Percentiles rank a stretch among this genome's conserved stretches.
Conservation (phyloP, 73 alveolate genomes). For the Loxodes magnus region DNA sequence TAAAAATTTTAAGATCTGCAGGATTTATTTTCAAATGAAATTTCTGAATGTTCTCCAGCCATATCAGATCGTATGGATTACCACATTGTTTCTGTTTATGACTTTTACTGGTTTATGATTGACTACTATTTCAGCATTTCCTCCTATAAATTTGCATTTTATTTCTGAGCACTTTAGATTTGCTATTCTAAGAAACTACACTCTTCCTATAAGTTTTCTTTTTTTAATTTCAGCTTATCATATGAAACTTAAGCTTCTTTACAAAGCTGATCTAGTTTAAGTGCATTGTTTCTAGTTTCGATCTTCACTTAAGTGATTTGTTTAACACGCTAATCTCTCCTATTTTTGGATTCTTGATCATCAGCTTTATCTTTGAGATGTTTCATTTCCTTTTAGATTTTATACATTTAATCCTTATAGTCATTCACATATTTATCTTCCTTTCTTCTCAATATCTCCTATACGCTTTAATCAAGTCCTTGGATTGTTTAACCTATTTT, state of each 20-base stretch:
- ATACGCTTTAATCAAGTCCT: too few species aligned
- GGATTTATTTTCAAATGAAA: not conserved
- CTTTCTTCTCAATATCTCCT: too few species aligned
- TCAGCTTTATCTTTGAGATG: slow-evolving; percentile 35
- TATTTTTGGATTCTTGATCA: slow-evolving; percentile 33
- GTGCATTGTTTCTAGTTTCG: slow-evolving; percentile 38
- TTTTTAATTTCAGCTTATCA: slow-evolving; percentile 16
- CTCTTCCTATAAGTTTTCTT: slow-evolving; percentile 8
- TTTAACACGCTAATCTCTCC: slow-evolving; percentile 31
- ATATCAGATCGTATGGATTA: not conserved
- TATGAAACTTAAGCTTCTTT: slow-evolving; percentile 24
- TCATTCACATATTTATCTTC: too few species aligned
- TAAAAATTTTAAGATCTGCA: not conserved
- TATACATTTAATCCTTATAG: slow-evolving; percentile 27
- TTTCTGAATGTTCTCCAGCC: not conserved
- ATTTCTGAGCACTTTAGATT: not conserved
- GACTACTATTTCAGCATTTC: not conserved
- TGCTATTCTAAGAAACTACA: slow-evolving; percentile 13
- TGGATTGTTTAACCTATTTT: too few species aligned
- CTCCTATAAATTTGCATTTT: not conserved
- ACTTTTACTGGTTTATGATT: too few species aligned
- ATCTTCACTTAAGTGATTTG: slow-evolving; percentile 29
- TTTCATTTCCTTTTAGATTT: slow-evolving; percentile 25
- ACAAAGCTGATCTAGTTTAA: slow-evolving; percentile 32
- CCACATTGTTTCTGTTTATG: not conserved